Evolutionary conservation across 2,329 filamentous ascomycete species (phyloP).

Genomic region (Pseudomassariella vexata): DNA sequence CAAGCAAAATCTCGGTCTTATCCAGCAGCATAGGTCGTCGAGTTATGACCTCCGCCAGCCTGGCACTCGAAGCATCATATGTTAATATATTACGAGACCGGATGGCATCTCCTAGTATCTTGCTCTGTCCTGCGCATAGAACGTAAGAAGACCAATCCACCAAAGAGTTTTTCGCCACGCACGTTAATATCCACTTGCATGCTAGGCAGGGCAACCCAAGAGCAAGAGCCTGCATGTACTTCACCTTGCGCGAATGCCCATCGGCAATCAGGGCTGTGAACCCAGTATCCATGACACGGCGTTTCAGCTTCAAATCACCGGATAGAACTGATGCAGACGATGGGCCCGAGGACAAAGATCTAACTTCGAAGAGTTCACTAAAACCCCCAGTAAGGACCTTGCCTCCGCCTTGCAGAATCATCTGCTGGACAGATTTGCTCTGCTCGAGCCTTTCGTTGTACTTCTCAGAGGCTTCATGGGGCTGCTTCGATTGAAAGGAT

Average conservation of each 20-base stretch:
- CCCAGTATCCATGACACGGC: constrained; percentile 53
- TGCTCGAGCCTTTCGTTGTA: constrained; percentile 27
- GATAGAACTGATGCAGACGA: constrained; percentile 15
- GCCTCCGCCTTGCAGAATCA: constrained; percentile 69
- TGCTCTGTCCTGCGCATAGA: constrained; percentile 76
- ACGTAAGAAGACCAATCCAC: constrained; percentile 78
- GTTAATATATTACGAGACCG: constrained; percentile 64
- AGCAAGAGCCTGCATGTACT: constrained; percentile 92
- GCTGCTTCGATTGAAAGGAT: constrained; percentile 63
- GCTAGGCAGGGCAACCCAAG: constrained; percentile 83
- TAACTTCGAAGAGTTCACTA: constrained; percentile 66
- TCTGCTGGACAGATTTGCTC: constrained; percentile 45
- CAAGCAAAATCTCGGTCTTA: constrained; percentile 62
- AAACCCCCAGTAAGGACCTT: constrained; percentile 69
- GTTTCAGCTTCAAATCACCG: constrained; percentile 43
- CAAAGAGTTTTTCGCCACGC: constrained; percentile 53
- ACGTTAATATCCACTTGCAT: constrained; percentile 73
- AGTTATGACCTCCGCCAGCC: constrained; percentile 51
- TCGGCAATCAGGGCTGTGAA: constrained; percentile 87
- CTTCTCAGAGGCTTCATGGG: too few species aligned
- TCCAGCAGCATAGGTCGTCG: constrained; percentile 58
- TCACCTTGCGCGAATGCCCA: constrained; percentile 76
- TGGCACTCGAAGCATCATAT: constrained; percentile 53
- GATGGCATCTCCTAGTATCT: constrained; percentile 68
- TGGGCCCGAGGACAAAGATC: constrained; percentile 23